Conservation (phyloP, 2,329 filamentous ascomycete genomes). For the Endothia cerciana region DNA sequence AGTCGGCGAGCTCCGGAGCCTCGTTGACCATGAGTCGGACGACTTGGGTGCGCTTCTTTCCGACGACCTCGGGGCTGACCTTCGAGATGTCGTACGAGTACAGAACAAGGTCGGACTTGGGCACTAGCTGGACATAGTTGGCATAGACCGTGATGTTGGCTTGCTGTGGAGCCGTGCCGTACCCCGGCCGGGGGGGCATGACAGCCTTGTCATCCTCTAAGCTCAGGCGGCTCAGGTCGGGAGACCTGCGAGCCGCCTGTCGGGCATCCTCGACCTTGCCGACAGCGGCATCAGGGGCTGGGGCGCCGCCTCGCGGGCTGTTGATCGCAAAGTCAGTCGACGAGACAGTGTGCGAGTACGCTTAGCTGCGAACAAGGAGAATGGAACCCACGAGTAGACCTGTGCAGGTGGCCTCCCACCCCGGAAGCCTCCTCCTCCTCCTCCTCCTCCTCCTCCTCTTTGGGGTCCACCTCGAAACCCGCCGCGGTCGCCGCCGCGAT, state of each 20-base stretch:
- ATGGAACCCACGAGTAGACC: constrained; percentile 21
- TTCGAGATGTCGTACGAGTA: constrained; percentile 32
- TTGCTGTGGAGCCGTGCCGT: constrained; percentile 31
- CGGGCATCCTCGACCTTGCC: constrained; percentile 22
- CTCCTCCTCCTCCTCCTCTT: constrained; percentile 15
- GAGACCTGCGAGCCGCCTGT: constrained; percentile 20
- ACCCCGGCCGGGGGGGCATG: constrained; percentile 32
- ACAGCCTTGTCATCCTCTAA: constrained; percentile 2
- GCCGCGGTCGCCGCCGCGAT: constrained; percentile 15
- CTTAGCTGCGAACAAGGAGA: neutral
- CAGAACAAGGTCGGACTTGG: constrained; percentile 28
- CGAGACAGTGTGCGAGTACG: neutral
- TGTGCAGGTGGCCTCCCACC: constrained; percentile 10
- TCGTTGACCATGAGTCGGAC: constrained; percentile 34
- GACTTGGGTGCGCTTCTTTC: constrained; percentile 32
- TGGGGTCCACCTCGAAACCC: constrained; percentile 7
- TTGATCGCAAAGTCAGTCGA: neutral
- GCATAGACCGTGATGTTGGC: constrained; percentile 31
- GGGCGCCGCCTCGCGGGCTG: constrained; percentile 6
- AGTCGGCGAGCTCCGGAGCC: constrained; percentile 26
- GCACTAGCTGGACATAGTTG: constrained; percentile 34
- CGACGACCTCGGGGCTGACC: constrained; percentile 26
- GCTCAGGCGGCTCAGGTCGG: constrained; percentile 10
- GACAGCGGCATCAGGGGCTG: constrained; percentile 14
- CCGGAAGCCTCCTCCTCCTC: constrained; percentile 18